These are phyloP conservation scores for Madurella mycetomatis DNA, from an alignment of 2,329 filamentous ascomycete species.

Conservation along the genomic window DNA sequence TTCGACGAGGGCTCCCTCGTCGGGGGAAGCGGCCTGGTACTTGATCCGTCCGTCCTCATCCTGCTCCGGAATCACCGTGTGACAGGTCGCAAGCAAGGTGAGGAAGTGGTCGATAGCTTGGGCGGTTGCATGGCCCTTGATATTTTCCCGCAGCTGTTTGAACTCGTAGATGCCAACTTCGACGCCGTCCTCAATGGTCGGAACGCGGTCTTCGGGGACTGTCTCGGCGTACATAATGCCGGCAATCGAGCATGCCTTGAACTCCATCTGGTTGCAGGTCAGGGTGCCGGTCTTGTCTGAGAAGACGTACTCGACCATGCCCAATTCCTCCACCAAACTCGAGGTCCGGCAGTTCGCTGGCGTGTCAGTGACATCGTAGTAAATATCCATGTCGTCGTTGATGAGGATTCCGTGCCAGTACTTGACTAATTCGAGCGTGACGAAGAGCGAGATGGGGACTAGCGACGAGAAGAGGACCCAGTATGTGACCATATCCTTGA, in stretches of 20 bases:
- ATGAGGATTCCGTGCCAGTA: constrained; percentile 98
- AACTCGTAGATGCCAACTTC: constrained; percentile 83
- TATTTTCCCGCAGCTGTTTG: constrained; percentile 66
- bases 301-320: constrained; percentile 98
- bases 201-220: constrained; percentile 82
- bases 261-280: constrained; percentile 99
- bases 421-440: constrained; percentile 96
- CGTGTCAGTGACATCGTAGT: constrained; percentile 92
- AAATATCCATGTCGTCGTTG: constrained; percentile 96
- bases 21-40: constrained; percentile 95
- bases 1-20: constrained; percentile 94
- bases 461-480: constrained; percentile 97
- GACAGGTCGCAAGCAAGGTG: constrained; percentile 79
- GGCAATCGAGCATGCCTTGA: constrained; percentile 88
- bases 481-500: constrained; percentile 93
- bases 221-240: constrained; percentile 93
- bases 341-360: constrained; percentile 94
- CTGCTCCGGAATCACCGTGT: constrained; percentile 93
- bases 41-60: constrained; percentile 81
- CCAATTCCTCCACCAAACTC: constrained; percentile 91
- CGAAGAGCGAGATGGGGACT: constrained; percentile 95
- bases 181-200: constrained; percentile 70
- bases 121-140: constrained; percentile 51
- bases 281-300: constrained; percentile 96
- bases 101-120: constrained; percentile 73